A percentile compares a stretch with the other conserved stretches of the same genome.
Conservation (phyloP, 169 alveolate genomes). For the Plasmodium fragile region DNA sequence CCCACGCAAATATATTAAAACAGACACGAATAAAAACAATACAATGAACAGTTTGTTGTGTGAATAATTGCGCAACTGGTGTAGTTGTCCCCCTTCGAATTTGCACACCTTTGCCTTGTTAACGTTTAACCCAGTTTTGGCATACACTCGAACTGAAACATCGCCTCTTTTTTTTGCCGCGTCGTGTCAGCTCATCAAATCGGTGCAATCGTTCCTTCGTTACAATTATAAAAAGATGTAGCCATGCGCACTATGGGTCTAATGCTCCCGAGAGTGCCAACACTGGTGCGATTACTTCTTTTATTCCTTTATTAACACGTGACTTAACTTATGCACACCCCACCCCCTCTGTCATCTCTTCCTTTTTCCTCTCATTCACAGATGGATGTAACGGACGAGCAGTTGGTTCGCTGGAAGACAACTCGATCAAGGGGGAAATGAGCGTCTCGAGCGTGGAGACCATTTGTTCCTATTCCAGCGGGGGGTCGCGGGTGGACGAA, state of each 20-base stretch:
- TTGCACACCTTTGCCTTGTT: background rate
- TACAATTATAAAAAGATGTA: background rate
- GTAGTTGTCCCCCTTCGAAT: background rate
- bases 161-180: background rate
- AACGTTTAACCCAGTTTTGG: background rate
- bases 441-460: conserved; percentile 62
- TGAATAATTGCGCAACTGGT: background rate
- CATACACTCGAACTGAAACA: background rate
- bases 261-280: background rate
- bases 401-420: background rate
- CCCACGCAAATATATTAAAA: background rate
- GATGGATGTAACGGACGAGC: conserved; percentile 5
- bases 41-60: background rate
- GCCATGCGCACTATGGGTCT: background rate
- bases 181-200: background rate
- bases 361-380: background rate
- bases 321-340: background rate
- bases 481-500: background rate
- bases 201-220: background rate
- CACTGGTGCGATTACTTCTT: background rate
- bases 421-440: background rate
- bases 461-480: conserved; percentile 13
- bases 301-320: background rate
- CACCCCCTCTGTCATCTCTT: background rate
- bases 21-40: background rate